Evolutionary conservation across 208 protist species (phyloP).

Genomic region (Naegleria lovaniensis): DNA sequence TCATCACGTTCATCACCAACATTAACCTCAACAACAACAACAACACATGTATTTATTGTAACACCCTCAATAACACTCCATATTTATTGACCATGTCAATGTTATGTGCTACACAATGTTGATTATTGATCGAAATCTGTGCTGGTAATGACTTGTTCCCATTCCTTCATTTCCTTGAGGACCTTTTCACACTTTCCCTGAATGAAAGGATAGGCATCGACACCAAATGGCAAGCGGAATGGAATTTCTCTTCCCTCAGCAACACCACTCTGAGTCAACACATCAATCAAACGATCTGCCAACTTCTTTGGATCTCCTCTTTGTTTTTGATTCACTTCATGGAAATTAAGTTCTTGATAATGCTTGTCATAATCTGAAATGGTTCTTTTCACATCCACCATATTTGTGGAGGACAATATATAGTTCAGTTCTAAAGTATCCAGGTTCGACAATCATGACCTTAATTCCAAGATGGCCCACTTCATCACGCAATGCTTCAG

Average conservation of each 20-base stretch:
- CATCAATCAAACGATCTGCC: conserved; percentile 29
- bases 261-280: conserved; percentile 28
- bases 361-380: conserved; percentile 29
- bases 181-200: background rate
- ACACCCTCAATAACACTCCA: no score
- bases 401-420: background rate
- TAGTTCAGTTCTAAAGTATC: conserved; percentile 34
- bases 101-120: no score
- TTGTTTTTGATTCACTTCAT: background rate
- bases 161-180: background rate
- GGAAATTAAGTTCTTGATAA: background rate
- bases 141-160: conserved; percentile 2
- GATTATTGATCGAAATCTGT: background rate
- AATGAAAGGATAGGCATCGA: background rate
- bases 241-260: background rate
- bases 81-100: no score
- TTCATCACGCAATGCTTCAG: conserved; percentile 22
- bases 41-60: no score
- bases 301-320: conserved; percentile 31
- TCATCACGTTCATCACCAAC: no score
- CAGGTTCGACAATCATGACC: conserved; percentile 30
- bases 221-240: background rate
- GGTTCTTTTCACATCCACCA: background rate
- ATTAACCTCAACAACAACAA: no score
- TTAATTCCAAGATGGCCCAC: conserved; percentile 28